Evolutionary conservation across 257 asterid species (phyloP).

Genomic region (Jasminum sambac): DNA sequence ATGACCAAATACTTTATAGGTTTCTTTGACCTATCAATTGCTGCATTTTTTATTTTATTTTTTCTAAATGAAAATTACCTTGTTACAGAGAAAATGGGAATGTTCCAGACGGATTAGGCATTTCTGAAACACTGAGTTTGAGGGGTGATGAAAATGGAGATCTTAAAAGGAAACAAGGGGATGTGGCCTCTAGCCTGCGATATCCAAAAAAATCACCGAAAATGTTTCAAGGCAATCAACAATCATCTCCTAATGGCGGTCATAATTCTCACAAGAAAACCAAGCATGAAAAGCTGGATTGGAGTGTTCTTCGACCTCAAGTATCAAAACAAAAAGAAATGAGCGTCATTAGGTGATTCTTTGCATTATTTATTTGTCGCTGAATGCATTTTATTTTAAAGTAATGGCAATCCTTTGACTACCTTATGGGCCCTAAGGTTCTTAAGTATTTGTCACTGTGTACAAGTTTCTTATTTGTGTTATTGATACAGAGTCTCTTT

Average conservation of each 20-base stretch:
- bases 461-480: constrained; percentile 13
- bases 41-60: background rate
- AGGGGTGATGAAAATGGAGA: constrained; percentile 35
- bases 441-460: constrained; percentile 20
- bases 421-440: constrained; percentile 4
- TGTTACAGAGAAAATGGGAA: constrained; percentile 55
- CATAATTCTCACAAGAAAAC: constrained; percentile 45
- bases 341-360: constrained; percentile 21
- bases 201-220: constrained; percentile 47
- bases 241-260: constrained; percentile 39
- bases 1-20: background rate
- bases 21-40: background rate
- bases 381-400: background rate
- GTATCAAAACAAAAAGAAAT: constrained; percentile 48
- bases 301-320: constrained; percentile 83
- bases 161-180: constrained; percentile 55
- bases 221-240: constrained; percentile 30
- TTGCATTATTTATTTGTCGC: background rate
- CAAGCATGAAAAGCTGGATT: constrained; percentile 69
- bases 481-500: constrained; percentile 8
- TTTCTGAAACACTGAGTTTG: constrained; percentile 34
- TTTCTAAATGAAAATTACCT: background rate
- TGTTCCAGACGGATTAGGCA: constrained; percentile 30
- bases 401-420: background rate
- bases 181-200: constrained; percentile 27